Conservation (phyloP, 495 filamentous ascomycete genomes). For the Daldinia grandis region DNA sequence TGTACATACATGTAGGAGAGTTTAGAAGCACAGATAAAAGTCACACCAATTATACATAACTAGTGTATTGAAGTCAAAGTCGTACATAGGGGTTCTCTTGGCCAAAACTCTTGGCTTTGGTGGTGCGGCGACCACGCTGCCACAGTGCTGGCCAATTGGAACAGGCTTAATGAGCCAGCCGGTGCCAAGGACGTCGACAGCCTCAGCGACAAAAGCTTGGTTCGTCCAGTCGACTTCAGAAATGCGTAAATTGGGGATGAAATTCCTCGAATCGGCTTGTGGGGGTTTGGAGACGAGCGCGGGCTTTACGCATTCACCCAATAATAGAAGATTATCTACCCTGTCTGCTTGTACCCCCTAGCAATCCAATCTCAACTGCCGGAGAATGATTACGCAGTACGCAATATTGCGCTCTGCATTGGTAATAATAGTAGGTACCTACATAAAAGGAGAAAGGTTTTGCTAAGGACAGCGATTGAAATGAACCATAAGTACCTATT, state of each 20-base stretch:
- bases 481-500: background rate
- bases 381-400: background rate
- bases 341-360: background rate
- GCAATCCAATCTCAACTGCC: constrained; percentile 21
- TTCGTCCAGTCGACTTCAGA: constrained; percentile 9
- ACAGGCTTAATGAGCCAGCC: constrained; percentile 6
- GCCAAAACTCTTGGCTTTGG: constrained; percentile 41
- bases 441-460: background rate
- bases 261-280: constrained; percentile 6
- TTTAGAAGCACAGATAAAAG: constrained; percentile 10
- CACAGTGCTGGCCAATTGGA: constrained; percentile 20
- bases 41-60: constrained; percentile 29
- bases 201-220: constrained; percentile 30
- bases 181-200: constrained; percentile 26
- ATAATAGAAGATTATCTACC: background rate
- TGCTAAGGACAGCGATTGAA: constrained; percentile 3
- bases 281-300: background rate
- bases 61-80: constrained; percentile 23
- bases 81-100: constrained; percentile 34
- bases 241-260: background rate
- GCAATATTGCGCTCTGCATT: background rate
- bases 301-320: background rate
- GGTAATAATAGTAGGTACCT: no score
- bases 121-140: constrained; percentile 29
- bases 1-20: no score